Conservation (phyloP, 1,284 basidiomycete species). For the Takashimella tepidaria region DNA sequence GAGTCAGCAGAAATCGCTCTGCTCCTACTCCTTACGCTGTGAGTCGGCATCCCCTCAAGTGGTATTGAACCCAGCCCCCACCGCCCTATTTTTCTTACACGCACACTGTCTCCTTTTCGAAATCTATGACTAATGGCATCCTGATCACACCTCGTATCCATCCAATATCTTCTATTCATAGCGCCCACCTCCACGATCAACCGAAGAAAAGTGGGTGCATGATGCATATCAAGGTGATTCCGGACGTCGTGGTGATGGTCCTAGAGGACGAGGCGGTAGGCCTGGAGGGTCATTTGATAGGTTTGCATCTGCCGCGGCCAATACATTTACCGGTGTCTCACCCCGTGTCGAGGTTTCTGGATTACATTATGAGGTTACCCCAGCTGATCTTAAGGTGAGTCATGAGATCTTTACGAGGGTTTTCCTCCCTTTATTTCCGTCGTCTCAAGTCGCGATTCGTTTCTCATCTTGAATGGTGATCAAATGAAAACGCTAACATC, state of each 20-base stretch:
- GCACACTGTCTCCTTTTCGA: too few species aligned
- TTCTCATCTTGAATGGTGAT: neutral
- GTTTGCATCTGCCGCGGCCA: slow-evolving; percentile 8
- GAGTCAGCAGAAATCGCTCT: slow-evolving; percentile 15
- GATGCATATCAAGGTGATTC: slow-evolving; percentile 38
- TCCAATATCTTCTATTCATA: too few species aligned
- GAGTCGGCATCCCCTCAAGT: slow-evolving; percentile 3
- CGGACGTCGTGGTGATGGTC: slow-evolving; percentile 8
- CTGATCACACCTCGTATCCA: too few species aligned
- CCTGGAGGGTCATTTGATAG: neutral
- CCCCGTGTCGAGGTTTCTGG: slow-evolving; percentile 75
- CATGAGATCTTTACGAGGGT: too few species aligned
- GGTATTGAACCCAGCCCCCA: too few species aligned
- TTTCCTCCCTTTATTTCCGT: too few species aligned
- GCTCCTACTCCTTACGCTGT: slow-evolving; percentile 37
- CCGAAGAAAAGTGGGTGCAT: slow-evolving; percentile 47
- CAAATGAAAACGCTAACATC: too few species aligned
- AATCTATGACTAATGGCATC: too few species aligned
- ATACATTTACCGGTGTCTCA: slow-evolving; percentile 47
- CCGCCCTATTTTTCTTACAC: too few species aligned
- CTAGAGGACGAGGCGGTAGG: slow-evolving; percentile 2
- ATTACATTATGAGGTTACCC: slow-evolving; percentile 87
- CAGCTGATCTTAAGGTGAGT: slow-evolving; percentile 79
- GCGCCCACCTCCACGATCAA: slow-evolving; percentile 45
- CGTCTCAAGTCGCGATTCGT: too few species aligned